Conservation (phyloP, 768 basidiomycete genomes). For the Suillus paluster region DNA sequence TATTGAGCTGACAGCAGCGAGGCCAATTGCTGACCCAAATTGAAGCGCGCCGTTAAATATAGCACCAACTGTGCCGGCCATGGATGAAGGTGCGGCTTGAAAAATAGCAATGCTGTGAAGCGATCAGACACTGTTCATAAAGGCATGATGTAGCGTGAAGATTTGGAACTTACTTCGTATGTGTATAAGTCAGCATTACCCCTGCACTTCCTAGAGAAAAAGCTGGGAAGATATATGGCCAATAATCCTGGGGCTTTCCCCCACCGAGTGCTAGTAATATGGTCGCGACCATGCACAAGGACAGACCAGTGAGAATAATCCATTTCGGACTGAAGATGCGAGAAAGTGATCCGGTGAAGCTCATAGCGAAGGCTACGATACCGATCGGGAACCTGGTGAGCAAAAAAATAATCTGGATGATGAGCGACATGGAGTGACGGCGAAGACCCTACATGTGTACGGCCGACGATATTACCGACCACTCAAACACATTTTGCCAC, state of each 20-base stretch:
- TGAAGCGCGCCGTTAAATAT: conserved; percentile 60
- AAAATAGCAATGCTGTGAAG: conserved; percentile 52
- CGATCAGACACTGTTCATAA: background rate
- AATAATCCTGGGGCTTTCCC: conserved; percentile 46
- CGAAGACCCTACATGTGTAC: conserved; percentile 40
- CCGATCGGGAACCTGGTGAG: conserved; percentile 46
- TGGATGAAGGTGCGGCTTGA: conserved; percentile 48
- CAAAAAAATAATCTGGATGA: background rate
- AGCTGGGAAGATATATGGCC: conserved; percentile 52
- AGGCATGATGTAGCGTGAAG: background rate
- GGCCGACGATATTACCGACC: conserved; percentile 44
- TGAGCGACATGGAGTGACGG: conserved; percentile 11
- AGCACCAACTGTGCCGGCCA: conserved; percentile 58
- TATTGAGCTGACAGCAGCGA: conserved; percentile 53
- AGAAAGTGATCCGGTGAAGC: conserved; percentile 45
- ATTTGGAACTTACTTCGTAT: conserved; percentile 46
- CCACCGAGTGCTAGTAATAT: conserved; percentile 47
- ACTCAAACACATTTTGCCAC: conserved; percentile 48
- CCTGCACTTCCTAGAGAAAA: conserved; percentile 53
- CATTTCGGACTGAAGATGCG: conserved; percentile 45
- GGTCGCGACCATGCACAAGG: conserved; percentile 42
- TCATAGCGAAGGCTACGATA: conserved; percentile 38
- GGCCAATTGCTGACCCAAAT: conserved; percentile 54
- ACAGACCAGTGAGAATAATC: conserved; percentile 48
- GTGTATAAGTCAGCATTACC: conserved; percentile 47